Percentiles rank a stretch among this genome's conserved stretches.
Conservation (phyloP, 208 protist species). For the Trypanosoma theileri region DNA sequence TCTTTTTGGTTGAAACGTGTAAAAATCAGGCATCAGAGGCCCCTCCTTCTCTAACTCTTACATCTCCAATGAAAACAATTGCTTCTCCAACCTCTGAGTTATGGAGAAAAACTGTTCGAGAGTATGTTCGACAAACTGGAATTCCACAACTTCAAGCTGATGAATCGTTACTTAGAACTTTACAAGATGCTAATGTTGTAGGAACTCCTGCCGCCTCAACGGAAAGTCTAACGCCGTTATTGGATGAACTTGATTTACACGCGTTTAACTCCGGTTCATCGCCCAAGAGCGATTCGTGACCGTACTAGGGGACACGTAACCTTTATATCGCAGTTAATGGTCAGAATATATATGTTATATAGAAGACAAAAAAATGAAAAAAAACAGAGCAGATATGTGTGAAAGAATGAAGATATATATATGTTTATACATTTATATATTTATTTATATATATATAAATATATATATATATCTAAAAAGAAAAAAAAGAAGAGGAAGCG, state of each 20-base stretch:
- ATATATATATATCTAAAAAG: conserved; percentile 4
- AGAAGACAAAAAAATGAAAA: neutral
- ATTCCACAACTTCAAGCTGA: conserved; percentile 79
- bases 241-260: conserved; percentile 75
- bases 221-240: conserved; percentile 73
- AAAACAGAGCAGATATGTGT: neutral
- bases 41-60: conserved; percentile 31
- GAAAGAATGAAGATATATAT: conserved; percentile 1
- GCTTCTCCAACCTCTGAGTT: conserved; percentile 67
- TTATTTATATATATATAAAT: conserved; percentile 1
- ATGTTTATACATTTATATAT: conserved; percentile 2
- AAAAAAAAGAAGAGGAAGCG: neutral
- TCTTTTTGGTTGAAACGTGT: conserved; percentile 24
- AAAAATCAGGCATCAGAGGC: conserved; percentile 27
- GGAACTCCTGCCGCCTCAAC: conserved; percentile 67
- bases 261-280: conserved; percentile 68
- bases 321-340: conserved; percentile 14
- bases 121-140: conserved; percentile 80
- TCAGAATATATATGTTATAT: neutral
- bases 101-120: conserved; percentile 77
- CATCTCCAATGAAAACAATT: conserved; percentile 36
- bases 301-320: neutral
- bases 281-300: conserved; percentile 25
- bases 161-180: conserved; percentile 68
- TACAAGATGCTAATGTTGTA: conserved; percentile 71